These are phyloP conservation scores for Drechslerella coelobrocha DNA, from an alignment of 2,329 filamentous ascomycete genomes.

Conservation along the genomic window DNA sequence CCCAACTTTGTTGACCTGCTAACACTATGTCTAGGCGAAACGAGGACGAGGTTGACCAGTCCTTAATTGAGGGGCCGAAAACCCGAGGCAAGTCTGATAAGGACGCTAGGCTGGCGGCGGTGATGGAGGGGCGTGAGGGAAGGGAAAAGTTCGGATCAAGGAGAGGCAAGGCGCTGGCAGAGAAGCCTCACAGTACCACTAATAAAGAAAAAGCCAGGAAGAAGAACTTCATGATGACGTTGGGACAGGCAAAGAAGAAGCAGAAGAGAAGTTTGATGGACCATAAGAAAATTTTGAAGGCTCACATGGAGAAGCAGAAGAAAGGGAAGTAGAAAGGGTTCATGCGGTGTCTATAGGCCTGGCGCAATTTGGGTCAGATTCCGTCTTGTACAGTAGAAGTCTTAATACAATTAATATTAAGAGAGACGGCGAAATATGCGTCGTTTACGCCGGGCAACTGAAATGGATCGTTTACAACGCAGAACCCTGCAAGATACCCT, in stretches of 20 bases:
- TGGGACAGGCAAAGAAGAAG: constrained; percentile 94
- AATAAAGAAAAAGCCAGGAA: constrained; percentile 95
- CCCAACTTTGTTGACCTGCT: background rate
- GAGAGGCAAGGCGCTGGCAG: constrained; percentile 67
- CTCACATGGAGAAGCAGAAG: constrained; percentile 82
- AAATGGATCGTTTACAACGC: too few species aligned
- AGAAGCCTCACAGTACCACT: constrained; percentile 81
- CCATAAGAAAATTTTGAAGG: constrained; percentile 78
- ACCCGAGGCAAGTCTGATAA: constrained; percentile 83
- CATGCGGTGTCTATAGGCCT: background rate
- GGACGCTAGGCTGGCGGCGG: constrained; percentile 84
- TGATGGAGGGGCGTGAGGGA: constrained; percentile 70
- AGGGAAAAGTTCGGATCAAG: constrained; percentile 54
- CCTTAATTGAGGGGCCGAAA: constrained; percentile 86
- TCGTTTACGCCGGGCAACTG: too few species aligned
- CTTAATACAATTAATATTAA: too few species aligned
- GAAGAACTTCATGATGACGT: constrained; percentile 99
- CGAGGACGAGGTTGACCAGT: constrained; percentile 88
- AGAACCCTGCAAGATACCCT: too few species aligned
- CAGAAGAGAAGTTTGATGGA: constrained; percentile 92
- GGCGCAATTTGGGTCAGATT: background rate
- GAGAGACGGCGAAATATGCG: too few species aligned
- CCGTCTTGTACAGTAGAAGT: too few species aligned
- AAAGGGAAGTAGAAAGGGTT: constrained; percentile 63
- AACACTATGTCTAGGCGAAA: constrained; percentile 57